Conservation (phyloP, 2,329 filamentous ascomycete genomes). For the Claviceps pazoutovae region DNA sequence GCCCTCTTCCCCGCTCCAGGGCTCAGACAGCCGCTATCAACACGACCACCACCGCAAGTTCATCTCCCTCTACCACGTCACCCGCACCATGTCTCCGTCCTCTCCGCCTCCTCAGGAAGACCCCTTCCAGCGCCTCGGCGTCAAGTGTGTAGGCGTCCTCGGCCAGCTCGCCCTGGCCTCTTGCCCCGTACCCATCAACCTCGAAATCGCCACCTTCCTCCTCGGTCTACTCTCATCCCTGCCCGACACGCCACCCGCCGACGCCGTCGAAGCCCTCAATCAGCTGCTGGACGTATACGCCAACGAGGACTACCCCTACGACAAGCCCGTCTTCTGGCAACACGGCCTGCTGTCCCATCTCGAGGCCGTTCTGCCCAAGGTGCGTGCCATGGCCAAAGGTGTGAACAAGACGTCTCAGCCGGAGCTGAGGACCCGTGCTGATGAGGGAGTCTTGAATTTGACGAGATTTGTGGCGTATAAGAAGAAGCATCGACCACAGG, state of each 20-base stretch:
- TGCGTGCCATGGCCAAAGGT: slow-evolving; percentile 41
- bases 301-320: slow-evolving; percentile 43
- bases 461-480: slow-evolving; percentile 51
- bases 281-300: slow-evolving; percentile 55
- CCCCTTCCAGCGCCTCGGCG: slow-evolving; percentile 46
- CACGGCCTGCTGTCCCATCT: slow-evolving; percentile 45
- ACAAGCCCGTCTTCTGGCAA: slow-evolving; percentile 50
- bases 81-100: slow-evolving; percentile 23
- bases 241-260: slow-evolving; percentile 39
- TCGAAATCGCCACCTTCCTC: slow-evolving; percentile 50
- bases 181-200: slow-evolving; percentile 39
- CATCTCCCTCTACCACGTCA: slow-evolving; percentile 50
- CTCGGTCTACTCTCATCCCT: slow-evolving; percentile 37
- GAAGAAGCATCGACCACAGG: slow-evolving; percentile 35
- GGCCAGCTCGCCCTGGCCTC: slow-evolving; percentile 47
- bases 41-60: slow-evolving; percentile 47
- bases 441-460: slow-evolving; percentile 48
- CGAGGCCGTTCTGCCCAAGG: slow-evolving; percentile 38
- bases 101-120: slow-evolving; percentile 23
- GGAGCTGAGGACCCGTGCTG: slow-evolving; percentile 44
- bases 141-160: slow-evolving; percentile 54
- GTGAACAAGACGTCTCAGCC: slow-evolving; percentile 44
- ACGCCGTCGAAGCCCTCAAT: slow-evolving; percentile 50
- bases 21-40: slow-evolving; percentile 14
- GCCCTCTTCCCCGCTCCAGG: slow-evolving; percentile 23